Base-by-base conservation (phyloP, 305 asterid species). In the Solanum chacoense region DNA sequence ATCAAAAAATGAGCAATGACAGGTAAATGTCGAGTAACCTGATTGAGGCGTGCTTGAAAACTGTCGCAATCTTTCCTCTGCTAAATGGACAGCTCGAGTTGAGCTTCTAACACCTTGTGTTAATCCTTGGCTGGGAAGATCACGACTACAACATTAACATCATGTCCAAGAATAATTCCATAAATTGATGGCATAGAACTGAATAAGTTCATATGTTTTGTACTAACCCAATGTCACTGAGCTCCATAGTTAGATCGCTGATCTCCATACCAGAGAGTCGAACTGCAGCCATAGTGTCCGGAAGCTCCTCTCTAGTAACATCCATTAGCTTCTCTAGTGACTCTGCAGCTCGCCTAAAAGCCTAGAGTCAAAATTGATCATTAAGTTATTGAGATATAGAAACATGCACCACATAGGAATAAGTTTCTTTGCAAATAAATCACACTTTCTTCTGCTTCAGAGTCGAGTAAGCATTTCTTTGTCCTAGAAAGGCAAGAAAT, bases 191-290 rank as follows among this genome's bases (percentile, higher is more conserved):
- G n/a, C 36, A 72, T 32, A 38, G 20, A 28, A 31, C 69, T 88
- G 37, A 35, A 63, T 50, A 55, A 85, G 77, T 40, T 65, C 35
- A 7, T 26, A 18, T 18, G 74, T 89, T 31, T 59, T 32, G 88
- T 71, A 78, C 96, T 89, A 83, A 94, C 98, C 99, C 98, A 3
- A 96, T 91, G 91, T 96, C 99, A 92, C 97, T 95, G 77, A 96
- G 98, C 94, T 96, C 99, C 94, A 92, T 93, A 22, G 99, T 96
- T 67, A 95, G 92, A 89, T 96, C 98, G 55, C 95, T 95, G 90
- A 96, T 93, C 93, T 96, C 99, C 99, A 96, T 95, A 89, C 99
- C 98, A 77, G 99, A 96, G 89, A 95, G 90, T 83, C 99, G 95
- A 83, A 95, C 93, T 37, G 98, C 98, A 89, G 98, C 98, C 99